These are phyloP conservation scores for Salix caprea DNA, from an alignment of 345 rosid species.

Conservation along the genomic window DNA sequence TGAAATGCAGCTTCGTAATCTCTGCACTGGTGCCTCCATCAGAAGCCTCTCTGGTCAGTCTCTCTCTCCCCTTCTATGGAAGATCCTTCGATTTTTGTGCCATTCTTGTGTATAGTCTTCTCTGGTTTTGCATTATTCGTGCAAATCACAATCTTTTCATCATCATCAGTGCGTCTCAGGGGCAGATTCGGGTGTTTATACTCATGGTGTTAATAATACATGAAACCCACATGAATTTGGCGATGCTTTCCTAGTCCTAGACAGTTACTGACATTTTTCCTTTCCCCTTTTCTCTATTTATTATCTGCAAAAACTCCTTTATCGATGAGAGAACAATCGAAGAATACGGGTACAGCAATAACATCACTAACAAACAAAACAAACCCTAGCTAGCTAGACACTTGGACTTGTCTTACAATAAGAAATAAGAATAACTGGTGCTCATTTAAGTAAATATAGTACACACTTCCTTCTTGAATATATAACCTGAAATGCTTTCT, in stretches of 20 bases:
- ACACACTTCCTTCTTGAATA: background rate
- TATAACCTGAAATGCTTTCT: constrained; percentile 8
- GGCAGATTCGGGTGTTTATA: constrained; percentile 10
- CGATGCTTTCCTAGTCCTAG: constrained; percentile 21
- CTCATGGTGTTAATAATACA: constrained; percentile 13
- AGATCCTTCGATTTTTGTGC: constrained; percentile 31
- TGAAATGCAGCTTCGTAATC: constrained; percentile 82
- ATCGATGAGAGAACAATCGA: constrained; percentile 26
- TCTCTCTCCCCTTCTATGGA: background rate
- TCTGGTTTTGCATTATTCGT: constrained; percentile 16
- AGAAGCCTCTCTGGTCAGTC: constrained; percentile 49
- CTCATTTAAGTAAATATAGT: background rate
- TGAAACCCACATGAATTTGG: constrained; percentile 7
- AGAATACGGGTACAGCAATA: constrained; percentile 15
- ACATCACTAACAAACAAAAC: constrained; percentile 15
- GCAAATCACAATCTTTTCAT: background rate
- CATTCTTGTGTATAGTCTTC: constrained; percentile 2
- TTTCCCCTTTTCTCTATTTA: constrained; percentile 13
- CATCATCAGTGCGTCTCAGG: constrained; percentile 16
- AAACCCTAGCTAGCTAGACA: constrained; percentile 37
- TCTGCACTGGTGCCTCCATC: constrained; percentile 57
- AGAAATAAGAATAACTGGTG: background rate
- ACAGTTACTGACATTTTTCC: constrained; percentile 12
- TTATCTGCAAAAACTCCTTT: constrained; percentile 9
- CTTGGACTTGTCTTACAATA: constrained; percentile 4